Evolutionary conservation across 805 yeast genomes (phyloP).

Genomic region (Schwanniomyces occidentalis): DNA sequence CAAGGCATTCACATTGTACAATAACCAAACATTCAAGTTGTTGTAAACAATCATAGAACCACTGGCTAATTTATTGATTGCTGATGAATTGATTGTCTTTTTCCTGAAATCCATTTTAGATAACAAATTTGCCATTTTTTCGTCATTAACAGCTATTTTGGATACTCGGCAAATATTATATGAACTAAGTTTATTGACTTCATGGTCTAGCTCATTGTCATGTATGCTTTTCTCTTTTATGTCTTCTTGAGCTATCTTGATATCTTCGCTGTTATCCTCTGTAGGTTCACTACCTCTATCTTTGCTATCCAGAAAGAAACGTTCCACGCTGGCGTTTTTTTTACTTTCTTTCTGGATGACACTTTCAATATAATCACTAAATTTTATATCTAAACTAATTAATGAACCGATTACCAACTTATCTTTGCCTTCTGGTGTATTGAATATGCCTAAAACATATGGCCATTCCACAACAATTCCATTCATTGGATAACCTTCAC

Average conservation of each 20-base stretch:
- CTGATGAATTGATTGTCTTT: background rate
- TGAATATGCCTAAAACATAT: conserved; percentile 31
- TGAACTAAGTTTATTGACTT: too few relatives aligned
- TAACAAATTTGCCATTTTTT: conserved; percentile 2
- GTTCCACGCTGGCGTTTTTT: too few relatives aligned
- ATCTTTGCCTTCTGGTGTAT: conserved; percentile 1
- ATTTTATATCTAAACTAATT: conserved; percentile 18
- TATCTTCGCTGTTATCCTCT: too few relatives aligned
- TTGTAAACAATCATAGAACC: conserved; percentile 5
- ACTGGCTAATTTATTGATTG: background rate
- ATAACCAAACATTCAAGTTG: conserved; percentile 6
- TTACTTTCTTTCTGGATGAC: too few relatives aligned
- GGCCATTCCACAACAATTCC: conserved; percentile 40
- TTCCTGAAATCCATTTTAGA: background rate
- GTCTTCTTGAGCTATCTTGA: too few relatives aligned
- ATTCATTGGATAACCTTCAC: conserved; percentile 33
- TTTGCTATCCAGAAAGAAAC: too few relatives aligned
- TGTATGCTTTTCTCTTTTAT: too few relatives aligned
- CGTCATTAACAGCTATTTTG: conserved; percentile 1
- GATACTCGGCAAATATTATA: conserved; percentile 2
- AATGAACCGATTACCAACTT: conserved; percentile 25
- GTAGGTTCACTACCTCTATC: too few relatives aligned
- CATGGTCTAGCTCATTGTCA: too few relatives aligned
- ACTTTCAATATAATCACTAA: background rate
- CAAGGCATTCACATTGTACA: conserved; percentile 6